Evolutionary conservation across 192 early-diverging fungal species (phyloP), one percentile per base, ranked within the genome.

Genomic region (Funneliformis geosporum): DNA sequence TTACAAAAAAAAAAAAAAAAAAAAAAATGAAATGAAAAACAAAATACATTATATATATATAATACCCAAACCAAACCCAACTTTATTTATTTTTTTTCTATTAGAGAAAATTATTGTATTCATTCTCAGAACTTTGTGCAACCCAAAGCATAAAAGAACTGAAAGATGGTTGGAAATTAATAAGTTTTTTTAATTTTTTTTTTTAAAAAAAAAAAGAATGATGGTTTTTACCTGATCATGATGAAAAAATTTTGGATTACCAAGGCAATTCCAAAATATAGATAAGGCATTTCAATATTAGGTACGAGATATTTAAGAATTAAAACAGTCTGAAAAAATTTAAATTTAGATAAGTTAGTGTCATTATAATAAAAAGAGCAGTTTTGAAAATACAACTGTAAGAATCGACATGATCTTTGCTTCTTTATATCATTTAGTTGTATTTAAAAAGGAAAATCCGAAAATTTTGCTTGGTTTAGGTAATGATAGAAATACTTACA

Each of bases 91-190:
- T n/a, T 55, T 55, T 66, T 66, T 66, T 47, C 27, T 61, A 33
- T 42, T 28, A 75, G 21, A 64, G 40, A 75, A 82, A 83, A 78
- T 79, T 81, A 60, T 79, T 42, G 64, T 83, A 75, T 21, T 87
- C 85, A 6, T 65, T 43, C 60, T 84, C 80, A 11, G 81, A 39
- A 67, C 69, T 87, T 55, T 85, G 81, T 5, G 83, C 80, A 74
- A 85, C 75, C 84, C 84, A 87, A 59, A 87, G 78, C 21, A 85
- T 43, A 14, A 83, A 84, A 33, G 86, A 77, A 76, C 86, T 87
- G 75, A 46, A 16, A 8, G 27, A 60, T 8, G 25, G 8, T 42
- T 10, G 2, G 42, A n/a, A 23, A 62, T 55, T 14, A 39, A 69
- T 9, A 12, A 4, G n/a, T n/a, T n/a, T n/a, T n/a, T n/a, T n/a